A percentile compares a stretch with the other conserved stretches of the same genome.
These are phyloP conservation scores for Lindgomyces ingoldianus DNA, from an alignment of 495 filamentous ascomycete species.

Conservation along the genomic window DNA sequence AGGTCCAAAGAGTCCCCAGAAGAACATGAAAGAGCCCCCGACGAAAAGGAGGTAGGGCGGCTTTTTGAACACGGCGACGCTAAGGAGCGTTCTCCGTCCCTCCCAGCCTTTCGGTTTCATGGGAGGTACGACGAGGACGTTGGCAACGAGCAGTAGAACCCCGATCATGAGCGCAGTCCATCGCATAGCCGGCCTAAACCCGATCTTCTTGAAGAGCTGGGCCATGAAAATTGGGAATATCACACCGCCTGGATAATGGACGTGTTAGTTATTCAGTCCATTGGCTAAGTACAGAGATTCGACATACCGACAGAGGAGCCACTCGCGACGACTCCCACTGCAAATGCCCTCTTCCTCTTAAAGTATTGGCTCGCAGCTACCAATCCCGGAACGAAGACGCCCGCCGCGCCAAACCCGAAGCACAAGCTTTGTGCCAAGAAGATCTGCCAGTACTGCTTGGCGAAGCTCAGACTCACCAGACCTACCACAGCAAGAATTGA, in stretches of 20 bases:
- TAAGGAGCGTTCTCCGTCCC: neutral
- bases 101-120: neutral
- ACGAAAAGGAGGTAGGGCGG: neutral
- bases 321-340: constrained; percentile 65
- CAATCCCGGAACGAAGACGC: constrained; percentile 50
- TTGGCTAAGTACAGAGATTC: neutral
- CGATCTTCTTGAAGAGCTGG: constrained; percentile 64
- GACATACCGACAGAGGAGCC: constrained; percentile 49
- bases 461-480: constrained; percentile 46
- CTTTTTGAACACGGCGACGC: neutral
- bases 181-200: constrained; percentile 69
- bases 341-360: constrained; percentile 52
- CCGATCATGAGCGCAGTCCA: constrained; percentile 40
- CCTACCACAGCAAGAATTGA: constrained; percentile 43
- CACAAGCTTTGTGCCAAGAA: constrained; percentile 50
- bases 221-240: constrained; percentile 74
- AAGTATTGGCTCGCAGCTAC: constrained; percentile 51
- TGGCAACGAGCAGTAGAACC: constrained; percentile 32
- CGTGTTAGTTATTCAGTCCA: neutral
- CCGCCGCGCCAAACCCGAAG: constrained; percentile 48
- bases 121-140: constrained; percentile 1
- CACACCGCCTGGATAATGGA: constrained; percentile 47
- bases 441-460: constrained; percentile 53
- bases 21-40: neutral
- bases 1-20: constrained; percentile 1